Evolutionary conservation across 2,329 filamentous ascomycete genomes (phyloP).

Genomic region (Trichoderma afroharzianum): DNA sequence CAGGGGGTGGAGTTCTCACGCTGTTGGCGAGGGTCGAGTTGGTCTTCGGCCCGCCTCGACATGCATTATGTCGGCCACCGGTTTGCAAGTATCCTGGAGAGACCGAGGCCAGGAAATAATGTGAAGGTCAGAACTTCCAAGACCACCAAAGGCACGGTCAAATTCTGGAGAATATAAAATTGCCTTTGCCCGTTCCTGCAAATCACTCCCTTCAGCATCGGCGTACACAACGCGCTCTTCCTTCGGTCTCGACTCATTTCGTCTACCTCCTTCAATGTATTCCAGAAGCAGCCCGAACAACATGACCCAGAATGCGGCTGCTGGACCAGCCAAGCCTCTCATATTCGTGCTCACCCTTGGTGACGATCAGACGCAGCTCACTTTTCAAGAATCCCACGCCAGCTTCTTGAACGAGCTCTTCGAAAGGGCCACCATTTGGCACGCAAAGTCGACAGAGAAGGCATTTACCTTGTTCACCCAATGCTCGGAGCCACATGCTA

Average conservation of each 20-base stretch:
- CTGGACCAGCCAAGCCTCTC: neutral
- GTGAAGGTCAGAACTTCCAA: neutral
- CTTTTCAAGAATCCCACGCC: conserved; percentile 9
- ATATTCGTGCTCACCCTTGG: conserved; percentile 13
- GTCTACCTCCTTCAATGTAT: neutral
- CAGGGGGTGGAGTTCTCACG: neutral
- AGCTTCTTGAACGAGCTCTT: conserved; percentile 14
- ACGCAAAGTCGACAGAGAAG: neutral
- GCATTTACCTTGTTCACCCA: conserved; percentile 8
- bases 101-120: neutral
- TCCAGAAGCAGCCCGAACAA: neutral
- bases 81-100: neutral
- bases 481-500: neutral
- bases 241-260: neutral
- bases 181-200: neutral
- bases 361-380: neutral
- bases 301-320: conserved; percentile 26
- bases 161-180: neutral
- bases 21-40: neutral
- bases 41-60: neutral
- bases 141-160: neutral
- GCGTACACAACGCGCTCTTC: neutral
- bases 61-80: neutral
- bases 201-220: neutral
- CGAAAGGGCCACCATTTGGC: conserved; percentile 8